Evolutionary conservation across 140 eudicot species (phyloP).

Genomic region (Senecio squalidus): DNA sequence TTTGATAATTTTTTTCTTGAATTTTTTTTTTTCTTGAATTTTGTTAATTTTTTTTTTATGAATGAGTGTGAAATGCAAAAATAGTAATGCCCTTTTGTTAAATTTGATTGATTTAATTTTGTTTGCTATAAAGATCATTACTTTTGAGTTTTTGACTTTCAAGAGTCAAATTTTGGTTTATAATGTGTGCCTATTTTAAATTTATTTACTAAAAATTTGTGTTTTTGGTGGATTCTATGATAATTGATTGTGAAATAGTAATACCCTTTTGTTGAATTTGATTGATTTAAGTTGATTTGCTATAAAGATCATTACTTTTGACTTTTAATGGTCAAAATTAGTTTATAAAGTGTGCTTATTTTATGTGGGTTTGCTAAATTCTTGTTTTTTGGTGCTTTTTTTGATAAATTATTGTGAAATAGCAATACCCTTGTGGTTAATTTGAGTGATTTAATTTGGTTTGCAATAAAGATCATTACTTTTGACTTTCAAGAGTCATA

Average conservation of each 20-base stretch:
- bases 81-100: neutral
- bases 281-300: neutral
- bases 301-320: neutral
- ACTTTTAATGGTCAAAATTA: conserved; percentile 15
- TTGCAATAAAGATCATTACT: neutral
- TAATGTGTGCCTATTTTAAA: neutral
- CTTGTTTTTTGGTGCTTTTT: neutral
- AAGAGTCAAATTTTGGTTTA: neutral
- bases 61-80: neutral
- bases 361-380: neutral
- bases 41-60: neutral
- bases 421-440: conserved; percentile 5
- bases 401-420: neutral
- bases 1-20: neutral
- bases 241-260: neutral
- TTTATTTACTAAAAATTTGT: neutral
- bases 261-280: neutral
- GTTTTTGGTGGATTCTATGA: neutral
- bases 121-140: neutral
- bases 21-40: neutral
- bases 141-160: neutral
- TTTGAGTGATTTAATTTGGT: neutral
- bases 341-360: neutral
- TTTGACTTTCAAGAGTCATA: conserved; percentile 6
- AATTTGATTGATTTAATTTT: neutral